These are phyloP conservation scores for Leishmania turanica DNA, from an alignment of 208 protist species.

Conservation along the genomic window DNA sequence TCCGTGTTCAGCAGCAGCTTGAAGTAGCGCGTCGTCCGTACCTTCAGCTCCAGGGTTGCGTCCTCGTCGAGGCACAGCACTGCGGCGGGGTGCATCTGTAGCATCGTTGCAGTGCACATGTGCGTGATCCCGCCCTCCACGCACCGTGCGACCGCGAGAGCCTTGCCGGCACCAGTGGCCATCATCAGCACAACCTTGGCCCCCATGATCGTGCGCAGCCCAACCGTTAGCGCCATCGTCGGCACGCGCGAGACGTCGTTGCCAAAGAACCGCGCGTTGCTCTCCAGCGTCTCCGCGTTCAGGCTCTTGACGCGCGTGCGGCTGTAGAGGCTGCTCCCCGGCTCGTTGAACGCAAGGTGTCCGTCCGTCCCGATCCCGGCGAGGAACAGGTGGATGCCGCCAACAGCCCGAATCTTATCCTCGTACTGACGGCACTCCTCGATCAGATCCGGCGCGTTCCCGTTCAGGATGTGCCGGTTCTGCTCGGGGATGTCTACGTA, in stretches of 20 bases:
- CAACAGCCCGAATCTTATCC: conserved; percentile 84
- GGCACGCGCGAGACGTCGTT: conserved; percentile 91
- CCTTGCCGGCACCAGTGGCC: conserved; percentile 92
- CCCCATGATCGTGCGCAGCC: conserved; percentile 93
- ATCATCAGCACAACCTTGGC: conserved; percentile 89
- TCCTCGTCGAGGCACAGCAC: conserved; percentile 94
- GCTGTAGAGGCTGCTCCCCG: conserved; percentile 89
- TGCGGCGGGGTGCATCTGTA: conserved; percentile 88
- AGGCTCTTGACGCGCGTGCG: conserved; percentile 94
- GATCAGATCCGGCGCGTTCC: conserved; percentile 87
- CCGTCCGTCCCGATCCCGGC: conserved; percentile 94
- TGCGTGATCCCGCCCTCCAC: conserved; percentile 93
- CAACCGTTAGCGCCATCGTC: conserved; percentile 96
- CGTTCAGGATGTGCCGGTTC: conserved; percentile 94
- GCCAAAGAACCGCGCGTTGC: conserved; percentile 95
- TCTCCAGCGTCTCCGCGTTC: conserved; percentile 93
- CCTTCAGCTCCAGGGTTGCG: conserved; percentile 91
- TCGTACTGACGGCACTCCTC: conserved; percentile 94
- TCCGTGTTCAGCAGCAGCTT: conserved; percentile 80
- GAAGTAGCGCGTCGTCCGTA: conserved; percentile 96
- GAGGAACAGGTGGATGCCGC: conserved; percentile 96
- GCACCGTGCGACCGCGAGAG: conserved; percentile 83
- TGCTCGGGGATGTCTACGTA: conserved; percentile 93
- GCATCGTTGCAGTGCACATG: conserved; percentile 92
- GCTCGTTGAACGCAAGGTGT: conserved; percentile 97